These are phyloP conservation scores for Cladochytrium replicatum DNA, from an alignment of 192 early-diverging fungal species.

Conservation along the genomic window DNA sequence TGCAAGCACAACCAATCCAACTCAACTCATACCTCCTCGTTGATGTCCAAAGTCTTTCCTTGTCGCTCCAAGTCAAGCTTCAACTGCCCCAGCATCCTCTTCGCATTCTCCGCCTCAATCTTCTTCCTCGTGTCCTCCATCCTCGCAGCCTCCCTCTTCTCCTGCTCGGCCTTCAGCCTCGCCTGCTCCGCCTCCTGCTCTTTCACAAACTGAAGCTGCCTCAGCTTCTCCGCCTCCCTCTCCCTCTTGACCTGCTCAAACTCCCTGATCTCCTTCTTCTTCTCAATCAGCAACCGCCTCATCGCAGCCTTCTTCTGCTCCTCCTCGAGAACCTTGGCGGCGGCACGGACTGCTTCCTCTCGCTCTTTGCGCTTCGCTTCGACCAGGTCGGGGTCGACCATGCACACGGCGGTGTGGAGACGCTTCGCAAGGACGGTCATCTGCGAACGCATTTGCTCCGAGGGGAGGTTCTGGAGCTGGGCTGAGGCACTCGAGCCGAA, in stretches of 20 bases:
- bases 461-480: conserved; percentile 43
- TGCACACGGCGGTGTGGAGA: conserved; percentile 71
- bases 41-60: conserved; percentile 47
- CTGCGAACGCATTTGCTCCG: conserved; percentile 89
- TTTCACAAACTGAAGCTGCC: conserved; percentile 50
- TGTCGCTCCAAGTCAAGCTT: conserved; percentile 38
- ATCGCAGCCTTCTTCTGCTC: conserved; percentile 70
- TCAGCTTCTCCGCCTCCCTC: conserved; percentile 24
- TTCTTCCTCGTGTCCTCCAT: conserved; percentile 62
- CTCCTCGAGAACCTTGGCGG: conserved; percentile 62
- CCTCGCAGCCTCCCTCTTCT: conserved; percentile 74
- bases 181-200: conserved; percentile 76
- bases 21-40: conserved; percentile 21
- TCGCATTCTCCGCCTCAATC: conserved; percentile 72
- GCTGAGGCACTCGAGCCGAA: conserved; percentile 67
- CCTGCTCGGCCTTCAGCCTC: conserved; percentile 75
- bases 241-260: conserved; percentile 37
- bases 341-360: conserved; percentile 55
- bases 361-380: conserved; percentile 57
- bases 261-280: conserved; percentile 79
- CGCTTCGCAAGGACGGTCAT: conserved; percentile 75
- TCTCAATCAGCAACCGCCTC: conserved; percentile 84
- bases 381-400: conserved; percentile 69
- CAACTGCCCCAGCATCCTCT: conserved; percentile 80
- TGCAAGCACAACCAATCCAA: no score